Percentiles rank a stretch among this genome's conserved stretches.
phyloP scores from a whole-genome alignment of 345 rosid species.

The Syzygium aqueum region DNA sequence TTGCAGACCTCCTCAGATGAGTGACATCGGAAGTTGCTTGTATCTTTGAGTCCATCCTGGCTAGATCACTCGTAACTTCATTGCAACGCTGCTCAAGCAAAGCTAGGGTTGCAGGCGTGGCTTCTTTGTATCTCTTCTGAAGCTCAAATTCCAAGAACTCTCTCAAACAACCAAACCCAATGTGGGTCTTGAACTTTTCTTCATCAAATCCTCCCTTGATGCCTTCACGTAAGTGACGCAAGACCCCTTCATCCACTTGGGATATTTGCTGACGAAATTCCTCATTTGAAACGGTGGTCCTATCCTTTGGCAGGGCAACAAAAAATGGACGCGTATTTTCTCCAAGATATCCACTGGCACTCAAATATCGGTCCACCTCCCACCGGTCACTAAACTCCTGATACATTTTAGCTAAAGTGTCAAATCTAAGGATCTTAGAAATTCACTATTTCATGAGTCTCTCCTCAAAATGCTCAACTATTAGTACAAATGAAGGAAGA shows the following conservation, averaged over 20 bases:
- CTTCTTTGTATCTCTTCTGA: conserved; percentile 89
- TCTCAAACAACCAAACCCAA: conserved; percentile 81
- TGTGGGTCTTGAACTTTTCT: conserved; percentile 55
- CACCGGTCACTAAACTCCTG: conserved; percentile 79
- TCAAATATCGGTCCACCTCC: conserved; percentile 89
- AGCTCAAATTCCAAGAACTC: conserved; percentile 86
- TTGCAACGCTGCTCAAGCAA: conserved; percentile 86
- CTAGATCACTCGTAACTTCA: conserved; percentile 57
- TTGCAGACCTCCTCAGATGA: conserved; percentile 78
- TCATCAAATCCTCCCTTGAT: conserved; percentile 91
- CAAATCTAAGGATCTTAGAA: neutral
- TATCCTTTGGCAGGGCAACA: conserved; percentile 91
- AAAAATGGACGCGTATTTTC: conserved; percentile 79
- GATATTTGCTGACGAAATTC: conserved; percentile 83
- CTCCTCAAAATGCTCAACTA: neutral
- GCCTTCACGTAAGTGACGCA: conserved; percentile 68
- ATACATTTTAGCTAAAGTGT: conserved; percentile 1
- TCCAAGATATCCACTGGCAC: conserved; percentile 95
- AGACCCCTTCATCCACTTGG: conserved; percentile 67
- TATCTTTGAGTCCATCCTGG: conserved; percentile 62
- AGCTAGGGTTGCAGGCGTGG: conserved; percentile 94
- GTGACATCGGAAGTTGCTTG: conserved; percentile 88
- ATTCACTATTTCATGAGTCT: neutral
- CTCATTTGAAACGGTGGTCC: conserved; percentile 66
- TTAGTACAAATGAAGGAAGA: neutral